phyloP scores from a whole-genome alignment of 768 basidiomycete genomes.

The Suillus sp. region DNA sequence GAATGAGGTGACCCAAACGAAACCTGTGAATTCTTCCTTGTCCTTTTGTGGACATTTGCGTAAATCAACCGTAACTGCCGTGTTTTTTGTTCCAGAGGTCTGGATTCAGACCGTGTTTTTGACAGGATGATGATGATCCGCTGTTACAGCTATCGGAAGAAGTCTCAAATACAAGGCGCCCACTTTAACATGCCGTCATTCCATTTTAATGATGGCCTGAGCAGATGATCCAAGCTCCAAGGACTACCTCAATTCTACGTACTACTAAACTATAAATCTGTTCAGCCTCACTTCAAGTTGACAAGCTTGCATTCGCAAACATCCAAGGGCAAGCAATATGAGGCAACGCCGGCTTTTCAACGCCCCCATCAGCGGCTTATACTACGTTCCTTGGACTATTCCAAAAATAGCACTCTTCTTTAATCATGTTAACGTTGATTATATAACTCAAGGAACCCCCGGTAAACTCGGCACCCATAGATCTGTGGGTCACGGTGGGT shows the following conservation, averaged over 20 bases:
- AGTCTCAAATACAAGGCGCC: background rate
- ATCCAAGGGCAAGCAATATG: background rate
- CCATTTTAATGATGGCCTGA: background rate
- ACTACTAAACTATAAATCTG: background rate
- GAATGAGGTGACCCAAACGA: background rate
- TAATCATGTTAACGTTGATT: background rate
- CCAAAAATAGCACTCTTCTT: background rate
- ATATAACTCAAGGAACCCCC: background rate
- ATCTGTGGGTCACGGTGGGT: background rate
- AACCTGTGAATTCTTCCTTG: background rate
- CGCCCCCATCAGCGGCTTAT: background rate
- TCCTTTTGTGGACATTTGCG: background rate
- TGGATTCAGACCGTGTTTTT: background rate
- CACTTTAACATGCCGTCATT: background rate
- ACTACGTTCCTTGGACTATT: background rate
- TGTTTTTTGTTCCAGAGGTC: background rate
- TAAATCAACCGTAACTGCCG: background rate
- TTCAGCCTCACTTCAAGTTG: background rate
- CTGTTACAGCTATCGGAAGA: background rate
- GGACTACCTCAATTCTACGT: background rate
- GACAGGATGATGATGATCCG: constrained; percentile 3
- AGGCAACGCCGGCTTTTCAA: background rate
- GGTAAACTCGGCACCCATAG: background rate
- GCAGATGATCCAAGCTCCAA: background rate
- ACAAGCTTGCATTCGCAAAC: background rate